These are phyloP conservation scores for Ceratocystis destructans DNA, from an alignment of 2,329 filamentous ascomycete species.

Conservation along the genomic window DNA sequence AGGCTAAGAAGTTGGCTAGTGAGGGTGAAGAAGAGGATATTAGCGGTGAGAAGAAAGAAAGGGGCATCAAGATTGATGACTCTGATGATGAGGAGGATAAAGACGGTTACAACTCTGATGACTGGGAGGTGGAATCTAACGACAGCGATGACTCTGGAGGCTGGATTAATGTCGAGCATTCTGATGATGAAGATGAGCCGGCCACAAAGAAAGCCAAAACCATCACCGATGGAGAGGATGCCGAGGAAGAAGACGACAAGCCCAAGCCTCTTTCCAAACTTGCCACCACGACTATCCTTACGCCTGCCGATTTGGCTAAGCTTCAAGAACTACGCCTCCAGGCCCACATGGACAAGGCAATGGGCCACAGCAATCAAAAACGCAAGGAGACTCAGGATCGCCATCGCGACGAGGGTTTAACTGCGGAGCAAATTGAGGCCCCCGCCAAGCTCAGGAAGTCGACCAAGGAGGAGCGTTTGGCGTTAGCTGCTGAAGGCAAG, in stretches of 20 bases:
- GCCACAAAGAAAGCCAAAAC: constrained; percentile 32
- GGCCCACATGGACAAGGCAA: constrained; percentile 53
- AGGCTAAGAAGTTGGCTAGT: constrained; percentile 44
- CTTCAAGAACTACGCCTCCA: constrained; percentile 73
- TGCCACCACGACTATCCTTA: constrained; percentile 87
- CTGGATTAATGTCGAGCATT: constrained; percentile 86
- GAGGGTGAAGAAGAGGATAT: constrained; percentile 47
- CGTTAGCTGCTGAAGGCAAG: constrained; percentile 69
- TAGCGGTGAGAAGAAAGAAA: constrained; percentile 32
- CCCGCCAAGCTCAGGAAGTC: constrained; percentile 67
- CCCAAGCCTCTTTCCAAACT: constrained; percentile 51
- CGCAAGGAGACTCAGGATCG: constrained; percentile 39
- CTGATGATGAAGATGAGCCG: constrained; percentile 65
- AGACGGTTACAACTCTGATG: constrained; percentile 39
- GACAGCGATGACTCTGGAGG: constrained; percentile 61
- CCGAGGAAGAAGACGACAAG: constrained; percentile 25
- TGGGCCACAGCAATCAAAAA: constrained; percentile 34
- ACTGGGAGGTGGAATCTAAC: constrained; percentile 48
- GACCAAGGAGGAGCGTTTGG: constrained; percentile 81
- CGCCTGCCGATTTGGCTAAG: constrained; percentile 89
- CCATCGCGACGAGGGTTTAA: constrained; percentile 77
- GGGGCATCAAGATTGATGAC: constrained; percentile 23
- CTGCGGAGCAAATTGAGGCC: constrained; percentile 82
- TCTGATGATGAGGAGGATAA: constrained; percentile 48
- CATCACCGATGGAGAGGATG: constrained; percentile 9